Conservation (phyloP, 371 early-diverging fungal genomes). For the Circinella minor region DNA sequence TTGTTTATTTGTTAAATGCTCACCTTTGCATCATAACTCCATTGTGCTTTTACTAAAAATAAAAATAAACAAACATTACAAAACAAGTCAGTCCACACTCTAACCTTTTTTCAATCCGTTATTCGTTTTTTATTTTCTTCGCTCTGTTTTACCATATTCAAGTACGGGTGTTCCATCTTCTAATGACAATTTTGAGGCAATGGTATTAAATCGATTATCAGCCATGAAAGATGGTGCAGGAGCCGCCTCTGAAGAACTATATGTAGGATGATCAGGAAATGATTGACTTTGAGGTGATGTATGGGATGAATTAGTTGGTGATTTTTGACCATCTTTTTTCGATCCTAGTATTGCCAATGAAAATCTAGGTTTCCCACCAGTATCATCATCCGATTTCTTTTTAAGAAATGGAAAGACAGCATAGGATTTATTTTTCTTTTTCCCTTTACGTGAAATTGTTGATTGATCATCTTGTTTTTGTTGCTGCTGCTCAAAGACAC, state of each 20-base stretch:
- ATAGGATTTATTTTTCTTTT: conserved; percentile 7
- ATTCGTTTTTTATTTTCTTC: background rate
- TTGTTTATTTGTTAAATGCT: background rate
- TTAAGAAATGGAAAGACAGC: conserved; percentile 18
- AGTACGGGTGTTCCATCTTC: conserved; percentile 22
- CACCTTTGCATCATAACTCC: conserved; percentile 30
- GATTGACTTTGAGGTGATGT: conserved; percentile 8
- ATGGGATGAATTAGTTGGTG: conserved; percentile 2
- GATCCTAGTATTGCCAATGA: conserved; percentile 10
- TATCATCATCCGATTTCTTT: conserved; percentile 5
- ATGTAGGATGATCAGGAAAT: background rate
- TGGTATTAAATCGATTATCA: background rate
- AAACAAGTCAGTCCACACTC: background rate
- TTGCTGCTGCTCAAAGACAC: too few relatives aligned
- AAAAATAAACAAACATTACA: background rate
- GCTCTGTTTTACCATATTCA: conserved; percentile 21
- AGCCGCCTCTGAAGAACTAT: background rate
- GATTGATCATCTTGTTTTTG: background rate
- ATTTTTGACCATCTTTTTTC: conserved; percentile 5
- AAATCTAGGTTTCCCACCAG: conserved; percentile 11
- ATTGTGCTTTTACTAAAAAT: conserved; percentile 20
- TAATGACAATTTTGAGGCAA: background rate
- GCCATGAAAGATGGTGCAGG: background rate
- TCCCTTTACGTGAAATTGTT: background rate
- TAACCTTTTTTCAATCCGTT: too few relatives aligned